Percentiles rank a stretch among this genome's conserved stretches.
Evolutionary conservation across 1,139 yeast species (phyloP).

Genomic region (Blastobotrys ciferrii): DNA sequence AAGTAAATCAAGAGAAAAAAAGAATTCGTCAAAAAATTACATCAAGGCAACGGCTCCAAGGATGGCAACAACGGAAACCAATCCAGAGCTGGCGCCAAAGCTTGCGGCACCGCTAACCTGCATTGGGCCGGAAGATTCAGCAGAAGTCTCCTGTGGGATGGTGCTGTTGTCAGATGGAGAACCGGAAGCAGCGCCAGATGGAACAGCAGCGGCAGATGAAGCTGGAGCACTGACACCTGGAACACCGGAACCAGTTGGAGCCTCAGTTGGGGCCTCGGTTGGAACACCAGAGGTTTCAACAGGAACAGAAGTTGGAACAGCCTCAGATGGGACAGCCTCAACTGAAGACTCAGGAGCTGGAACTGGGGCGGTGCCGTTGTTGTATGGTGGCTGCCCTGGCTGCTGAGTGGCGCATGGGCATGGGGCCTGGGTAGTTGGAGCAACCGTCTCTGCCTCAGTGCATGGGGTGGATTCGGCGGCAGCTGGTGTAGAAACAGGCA

Average conservation of each 20-base stretch:
- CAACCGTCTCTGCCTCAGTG: no score
- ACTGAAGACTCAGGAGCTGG: conserved; percentile 8
- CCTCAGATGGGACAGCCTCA: conserved; percentile 14
- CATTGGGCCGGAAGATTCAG: conserved; percentile 10
- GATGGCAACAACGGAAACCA: conserved; percentile 16
- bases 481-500: neutral
- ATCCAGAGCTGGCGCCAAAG: conserved; percentile 15
- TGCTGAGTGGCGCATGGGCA: no score
- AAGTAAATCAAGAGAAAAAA: conserved; percentile 1
- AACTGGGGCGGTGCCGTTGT: conserved; percentile 9
- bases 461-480: conserved; percentile 8
- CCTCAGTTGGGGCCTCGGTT: no score
- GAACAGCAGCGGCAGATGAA: conserved; percentile 13
- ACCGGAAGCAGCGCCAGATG: no score
- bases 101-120: conserved; percentile 15
- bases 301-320: conserved; percentile 16
- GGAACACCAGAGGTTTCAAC: no score
- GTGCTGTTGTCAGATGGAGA: no score
- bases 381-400: no score
- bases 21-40: conserved; percentile 11
- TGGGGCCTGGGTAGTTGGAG: conserved; percentile 11
- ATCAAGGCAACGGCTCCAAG: conserved; percentile 16
- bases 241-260: conserved; percentile 10
- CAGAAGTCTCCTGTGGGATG: conserved; percentile 7
- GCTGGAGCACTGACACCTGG: conserved; percentile 13